Base-by-base conservation (phyloP, 495 filamentous ascomycete genomes). In the Lasiosphaeriaceae sp. region DNA sequence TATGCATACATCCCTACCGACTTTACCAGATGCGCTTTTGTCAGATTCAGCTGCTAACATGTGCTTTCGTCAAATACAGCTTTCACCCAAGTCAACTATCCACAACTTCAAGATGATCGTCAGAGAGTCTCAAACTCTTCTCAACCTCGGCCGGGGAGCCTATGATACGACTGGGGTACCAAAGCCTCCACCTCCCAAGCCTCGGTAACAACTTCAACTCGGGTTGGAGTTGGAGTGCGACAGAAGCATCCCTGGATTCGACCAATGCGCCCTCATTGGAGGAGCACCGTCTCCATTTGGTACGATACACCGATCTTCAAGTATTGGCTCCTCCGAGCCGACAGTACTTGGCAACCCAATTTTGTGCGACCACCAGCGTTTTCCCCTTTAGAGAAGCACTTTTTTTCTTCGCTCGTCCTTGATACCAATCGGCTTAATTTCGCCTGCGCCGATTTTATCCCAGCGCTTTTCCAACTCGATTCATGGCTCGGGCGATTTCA, bases 81-180 rank as follows among this genome's bases (percentile, higher is more conserved):
- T 12, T 26, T 9, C n/a, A 2, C 19, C 11, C 50, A 19, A 50
- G 61, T 59, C 37, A 37, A 51, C 37, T 34, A 23, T 57, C 49
- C 31, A 62, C 50, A 57, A 59, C 34, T 43, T 48, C 66, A 71
- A 52, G 66, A 82, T 82, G 79, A 72, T 75, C 60, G 69, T 67
- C 60, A 71, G 73, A 72, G 73, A 71, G 55, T 71, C 71, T 29
- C 69, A 69, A 68, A 63, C 60, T 35, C 59, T 67, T 66, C 50
- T 67, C 61, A 81, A 82, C 71, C 79, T 80, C 71, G 80, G 78
- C 62, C 71, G 80, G 21, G 80, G 80, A n/a, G 78, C 78, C 47
- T 82, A 82, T 58, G 80, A 82, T 65, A 80, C 78, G 54, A 82
- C 80, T 26, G 78, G 78, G 43, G 74, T 81, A 11, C 77, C 75